These are phyloP conservation scores for Sporothrix curviconia DNA, from an alignment of 2,329 filamentous ascomycete genomes.

Conservation along the genomic window DNA sequence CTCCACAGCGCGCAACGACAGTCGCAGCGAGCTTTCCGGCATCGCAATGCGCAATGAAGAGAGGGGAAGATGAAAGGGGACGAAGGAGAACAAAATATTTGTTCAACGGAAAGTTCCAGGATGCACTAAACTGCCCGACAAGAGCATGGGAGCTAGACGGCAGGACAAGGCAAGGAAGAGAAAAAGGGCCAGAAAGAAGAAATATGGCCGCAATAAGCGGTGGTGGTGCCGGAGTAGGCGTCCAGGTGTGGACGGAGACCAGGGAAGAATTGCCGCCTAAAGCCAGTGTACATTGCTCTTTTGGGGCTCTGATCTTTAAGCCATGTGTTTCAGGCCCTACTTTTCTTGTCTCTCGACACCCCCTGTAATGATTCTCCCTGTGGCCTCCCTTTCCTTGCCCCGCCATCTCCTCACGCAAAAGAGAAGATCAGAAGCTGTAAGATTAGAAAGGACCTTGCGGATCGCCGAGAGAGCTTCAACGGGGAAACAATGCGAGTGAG, in stretches of 20 bases:
- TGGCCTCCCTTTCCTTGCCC: not conserved
- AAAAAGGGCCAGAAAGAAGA: too few species aligned
- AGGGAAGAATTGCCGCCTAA: conserved; percentile 2
- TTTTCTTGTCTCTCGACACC: not conserved
- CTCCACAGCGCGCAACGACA: too few species aligned
- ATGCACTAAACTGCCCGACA: too few species aligned
- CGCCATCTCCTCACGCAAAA: not conserved
- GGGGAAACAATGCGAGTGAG: not conserved
- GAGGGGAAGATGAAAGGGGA: not conserved
- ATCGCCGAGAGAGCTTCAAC: not conserved
- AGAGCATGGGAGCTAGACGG: too few species aligned
- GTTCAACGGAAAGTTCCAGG: too few species aligned
- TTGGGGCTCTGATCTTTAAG: conserved; percentile 1
- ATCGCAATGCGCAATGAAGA: not conserved
- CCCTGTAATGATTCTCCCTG: not conserved
- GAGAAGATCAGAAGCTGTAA: not conserved
- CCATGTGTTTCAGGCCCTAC: conserved; percentile 7
- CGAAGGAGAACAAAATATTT: not conserved
- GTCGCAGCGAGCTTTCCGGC: too few species aligned
- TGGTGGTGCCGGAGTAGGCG: not conserved
- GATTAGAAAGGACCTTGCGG: conserved; percentile 4
- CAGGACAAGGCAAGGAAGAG: not conserved
- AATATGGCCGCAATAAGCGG: too few species aligned
- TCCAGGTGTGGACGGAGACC: not conserved
- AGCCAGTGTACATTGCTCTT: not conserved